Evolutionary conservation across 2,329 filamentous ascomycete species (phyloP).

Genomic region (Aspergillus sergii): DNA sequence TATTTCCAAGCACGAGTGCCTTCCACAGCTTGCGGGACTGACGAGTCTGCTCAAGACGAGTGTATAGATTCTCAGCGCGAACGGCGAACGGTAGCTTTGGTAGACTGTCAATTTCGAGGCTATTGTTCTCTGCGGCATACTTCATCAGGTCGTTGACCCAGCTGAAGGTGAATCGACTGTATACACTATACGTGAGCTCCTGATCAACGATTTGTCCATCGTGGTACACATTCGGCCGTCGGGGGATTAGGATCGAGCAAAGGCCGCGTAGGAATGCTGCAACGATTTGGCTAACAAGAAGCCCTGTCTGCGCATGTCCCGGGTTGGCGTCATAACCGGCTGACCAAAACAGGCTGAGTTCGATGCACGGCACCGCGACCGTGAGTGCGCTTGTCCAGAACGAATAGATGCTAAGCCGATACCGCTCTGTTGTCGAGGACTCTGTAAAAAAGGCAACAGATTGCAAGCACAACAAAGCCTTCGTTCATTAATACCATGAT

Average conservation of each 20-base stretch:
- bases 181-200: constrained; percentile 62
- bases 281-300: constrained; percentile 54
- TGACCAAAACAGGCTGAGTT: constrained; percentile 36
- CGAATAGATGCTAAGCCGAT: constrained; percentile 32
- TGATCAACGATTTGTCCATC: constrained; percentile 64
- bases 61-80: constrained; percentile 56
- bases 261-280: constrained; percentile 33
- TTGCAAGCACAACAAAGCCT: constrained; percentile 33
- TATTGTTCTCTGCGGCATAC: constrained; percentile 59
- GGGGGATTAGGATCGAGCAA: constrained; percentile 59
- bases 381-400: constrained; percentile 34
- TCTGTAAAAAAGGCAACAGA: constrained; percentile 37
- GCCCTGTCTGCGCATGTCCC: constrained; percentile 38
- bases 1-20: constrained; percentile 62
- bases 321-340: constrained; percentile 18
- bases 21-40: constrained; percentile 57
- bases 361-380: constrained; percentile 22
- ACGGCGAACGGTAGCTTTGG: constrained; percentile 61
- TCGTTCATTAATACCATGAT: constrained; percentile 20
- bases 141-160: constrained; percentile 64
- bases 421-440: constrained; percentile 36
- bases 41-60: constrained; percentile 43
- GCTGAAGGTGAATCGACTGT: constrained; percentile 65
- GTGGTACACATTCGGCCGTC: constrained; percentile 68
- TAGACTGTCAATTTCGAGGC: constrained; percentile 65